Base-by-base conservation (phyloP, 192 early-diverging fungal genomes). In the Coemansia sp. region DNA sequence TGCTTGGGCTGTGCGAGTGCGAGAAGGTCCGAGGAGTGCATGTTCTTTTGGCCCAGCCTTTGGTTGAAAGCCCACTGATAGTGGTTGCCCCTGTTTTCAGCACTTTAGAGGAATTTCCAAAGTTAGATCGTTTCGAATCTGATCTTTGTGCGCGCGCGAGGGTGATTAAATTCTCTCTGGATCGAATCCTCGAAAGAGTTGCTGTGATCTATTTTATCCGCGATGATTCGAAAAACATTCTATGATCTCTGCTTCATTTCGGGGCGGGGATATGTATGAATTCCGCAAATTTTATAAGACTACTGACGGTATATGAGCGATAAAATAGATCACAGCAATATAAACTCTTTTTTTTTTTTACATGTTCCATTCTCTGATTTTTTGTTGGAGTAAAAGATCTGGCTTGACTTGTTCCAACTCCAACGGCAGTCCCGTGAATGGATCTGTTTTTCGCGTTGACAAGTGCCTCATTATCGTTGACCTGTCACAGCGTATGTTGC, bases 241-340 rank as follows among this genome's bases (percentile, higher is more conserved):
- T 48, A 68, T 74, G 51, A 69, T 69, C 67, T 59, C 66, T 57
- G 11, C 34, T 42, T 11, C 40, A 16, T 14, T 42, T 42, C 40
- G 14, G 40, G 16, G 40, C 24, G n/a, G 62, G 68, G 31, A 69
- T 64, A 67, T 51, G 50, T 11, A 74, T 68, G 46, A 50, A 69
- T 48, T 29, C 42, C 45, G 35, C 46, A 61, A 69, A 62, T 33
- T 40, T 34, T 61, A 27, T 60, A 75, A 75, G 73, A 75, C 73
- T 75, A 75, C 72, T 51, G 66, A 69, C 73, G 73, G 73, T 75
- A 69, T 75, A 64, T 75, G 68, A 75, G 68, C 73, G 50, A 67
- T 51, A 13, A 17, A 27, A 16, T 42, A 42, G 40, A 42, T 14
- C 40, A 42, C 40, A 39, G 37, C 37, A 3, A 42, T 24, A 24